phyloP scores from a whole-genome alignment of 352 stramenopile species.

The Phytophthora vignae region DNA sequence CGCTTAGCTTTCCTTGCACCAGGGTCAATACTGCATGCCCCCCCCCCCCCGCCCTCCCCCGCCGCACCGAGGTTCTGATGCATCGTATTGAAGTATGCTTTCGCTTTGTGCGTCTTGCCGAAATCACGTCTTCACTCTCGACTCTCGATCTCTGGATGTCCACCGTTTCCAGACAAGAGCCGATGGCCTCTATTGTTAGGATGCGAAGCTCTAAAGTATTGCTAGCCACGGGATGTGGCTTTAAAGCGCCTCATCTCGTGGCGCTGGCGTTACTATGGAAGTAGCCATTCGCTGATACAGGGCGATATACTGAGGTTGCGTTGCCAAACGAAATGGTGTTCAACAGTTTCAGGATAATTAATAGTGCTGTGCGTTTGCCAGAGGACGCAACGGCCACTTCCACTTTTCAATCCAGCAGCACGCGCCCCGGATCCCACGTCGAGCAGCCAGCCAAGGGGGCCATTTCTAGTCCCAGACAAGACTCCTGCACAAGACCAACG shows the following conservation, averaged over 20 bases:
- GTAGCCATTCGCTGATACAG: conserved; percentile 18
- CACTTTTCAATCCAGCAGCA: conserved; percentile 10
- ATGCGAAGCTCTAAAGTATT: conserved; percentile 10
- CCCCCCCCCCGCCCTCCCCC: too few relatives aligned
- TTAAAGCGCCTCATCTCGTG: neutral
- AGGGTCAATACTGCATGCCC: neutral
- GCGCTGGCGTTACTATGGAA: conserved; percentile 6
- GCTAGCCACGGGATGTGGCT: neutral
- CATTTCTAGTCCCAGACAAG: conserved; percentile 8
- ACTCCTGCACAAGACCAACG: conserved; percentile 13
- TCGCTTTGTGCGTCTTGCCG: neutral
- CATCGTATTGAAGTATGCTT: neutral
- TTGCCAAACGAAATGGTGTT: conserved; percentile 1
- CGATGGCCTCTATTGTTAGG: conserved; percentile 11
- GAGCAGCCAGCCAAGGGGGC: neutral
- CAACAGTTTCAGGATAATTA: conserved; percentile 27
- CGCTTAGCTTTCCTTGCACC: neutral
- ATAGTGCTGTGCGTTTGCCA: conserved; percentile 6
- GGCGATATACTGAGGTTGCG: neutral
- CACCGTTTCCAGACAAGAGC: neutral
- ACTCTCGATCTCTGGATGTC: neutral
- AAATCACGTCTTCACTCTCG: neutral
- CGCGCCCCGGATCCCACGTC: neutral
- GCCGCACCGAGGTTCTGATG: neutral
- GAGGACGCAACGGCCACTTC: conserved; percentile 6